These are phyloP conservation scores for Acidomyces sp. DNA, from an alignment of 495 filamentous ascomycete species.

Conservation along the genomic window DNA sequence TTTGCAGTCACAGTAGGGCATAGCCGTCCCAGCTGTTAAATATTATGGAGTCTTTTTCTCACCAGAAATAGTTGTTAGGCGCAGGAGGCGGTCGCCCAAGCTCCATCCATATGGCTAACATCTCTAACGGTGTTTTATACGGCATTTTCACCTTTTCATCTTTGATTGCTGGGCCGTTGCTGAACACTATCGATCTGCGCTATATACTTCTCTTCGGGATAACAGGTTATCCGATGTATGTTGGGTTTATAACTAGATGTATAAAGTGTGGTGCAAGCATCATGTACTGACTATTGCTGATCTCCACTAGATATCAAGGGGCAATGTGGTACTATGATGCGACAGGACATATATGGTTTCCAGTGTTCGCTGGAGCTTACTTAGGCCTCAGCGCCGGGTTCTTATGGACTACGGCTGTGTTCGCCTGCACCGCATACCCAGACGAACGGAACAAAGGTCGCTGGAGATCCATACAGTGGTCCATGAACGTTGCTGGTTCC, in stretches of 20 bases:
- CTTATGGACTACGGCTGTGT: slow-evolving; percentile 7
- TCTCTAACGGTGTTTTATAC: slow-evolving; percentile 2
- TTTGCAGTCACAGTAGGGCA: slow-evolving; percentile 2
- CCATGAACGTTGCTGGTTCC: not conserved
- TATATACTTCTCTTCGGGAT: slow-evolving; percentile 5
- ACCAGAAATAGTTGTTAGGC: not conserved
- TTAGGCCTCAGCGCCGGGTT: slow-evolving; percentile 3
- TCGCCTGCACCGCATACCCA: slow-evolving; percentile 3
- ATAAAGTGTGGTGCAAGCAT: not conserved
- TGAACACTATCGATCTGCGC: slow-evolving; percentile 4
- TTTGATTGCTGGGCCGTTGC: not conserved
- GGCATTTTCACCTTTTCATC: slow-evolving; percentile 6
- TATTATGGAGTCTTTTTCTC: no score
- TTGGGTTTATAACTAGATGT: no score
- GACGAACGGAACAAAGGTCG: slow-evolving; percentile 7
- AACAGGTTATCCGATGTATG: slow-evolving; percentile 7
- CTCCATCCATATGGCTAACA: slow-evolving; percentile 1
- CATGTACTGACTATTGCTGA: not conserved
- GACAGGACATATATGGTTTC: slow-evolving; percentile 5
- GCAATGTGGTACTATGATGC: slow-evolving; percentile 10
- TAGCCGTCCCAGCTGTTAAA: not conserved
- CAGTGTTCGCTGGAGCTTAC: slow-evolving; percentile 3
- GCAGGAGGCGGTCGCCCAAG: slow-evolving; percentile 7
- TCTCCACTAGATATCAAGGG: no score
- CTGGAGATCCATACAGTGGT: slow-evolving; percentile 6